A percentile compares a stretch with the other conserved stretches of the same genome.
Conservation (phyloP, 139 green algal genomes). For the Tetratostichococcus sp. region DNA sequence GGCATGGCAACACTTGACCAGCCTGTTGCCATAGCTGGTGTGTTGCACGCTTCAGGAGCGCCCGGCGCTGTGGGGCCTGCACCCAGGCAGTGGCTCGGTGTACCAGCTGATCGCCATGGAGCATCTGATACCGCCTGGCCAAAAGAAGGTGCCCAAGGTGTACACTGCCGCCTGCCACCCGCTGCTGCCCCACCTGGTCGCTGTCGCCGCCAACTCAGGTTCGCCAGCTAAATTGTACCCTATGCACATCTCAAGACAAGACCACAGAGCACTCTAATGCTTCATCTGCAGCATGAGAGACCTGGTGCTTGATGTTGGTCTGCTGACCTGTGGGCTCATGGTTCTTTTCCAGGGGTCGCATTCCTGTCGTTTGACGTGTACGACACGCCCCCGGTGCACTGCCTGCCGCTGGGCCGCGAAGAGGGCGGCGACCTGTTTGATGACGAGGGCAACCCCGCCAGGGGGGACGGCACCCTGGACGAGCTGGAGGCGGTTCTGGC, state of each 20-base stretch:
- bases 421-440: not conserved
- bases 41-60: too few species aligned
- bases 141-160: constrained; percentile 57
- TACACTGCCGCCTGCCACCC: constrained; percentile 51
- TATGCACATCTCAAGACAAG: too few species aligned
- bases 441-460: not conserved
- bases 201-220: constrained; percentile 44
- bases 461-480: not conserved
- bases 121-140: constrained; percentile 10
- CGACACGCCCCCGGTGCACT: constrained; percentile 24
- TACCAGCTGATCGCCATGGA: constrained; percentile 27
- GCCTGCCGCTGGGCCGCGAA: constrained; percentile 21
- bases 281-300: too few species aligned
- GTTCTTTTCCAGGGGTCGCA: constrained; percentile 26
- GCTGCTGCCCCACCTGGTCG: constrained; percentile 41
- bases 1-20: too few species aligned
- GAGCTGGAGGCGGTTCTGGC: not conserved
- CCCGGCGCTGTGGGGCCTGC: constrained; percentile 20
- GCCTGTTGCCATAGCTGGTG: too few species aligned
- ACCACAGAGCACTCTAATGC: too few species aligned
- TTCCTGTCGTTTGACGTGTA: constrained; percentile 33
- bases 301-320: too few species aligned
- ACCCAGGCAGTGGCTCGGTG: constrained; percentile 21
- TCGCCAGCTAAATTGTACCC: not conserved
- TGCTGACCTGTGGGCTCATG: too few species aligned